phyloP scores from a whole-genome alignment of 306 rosid genomes.

The Morella rubra region DNA sequence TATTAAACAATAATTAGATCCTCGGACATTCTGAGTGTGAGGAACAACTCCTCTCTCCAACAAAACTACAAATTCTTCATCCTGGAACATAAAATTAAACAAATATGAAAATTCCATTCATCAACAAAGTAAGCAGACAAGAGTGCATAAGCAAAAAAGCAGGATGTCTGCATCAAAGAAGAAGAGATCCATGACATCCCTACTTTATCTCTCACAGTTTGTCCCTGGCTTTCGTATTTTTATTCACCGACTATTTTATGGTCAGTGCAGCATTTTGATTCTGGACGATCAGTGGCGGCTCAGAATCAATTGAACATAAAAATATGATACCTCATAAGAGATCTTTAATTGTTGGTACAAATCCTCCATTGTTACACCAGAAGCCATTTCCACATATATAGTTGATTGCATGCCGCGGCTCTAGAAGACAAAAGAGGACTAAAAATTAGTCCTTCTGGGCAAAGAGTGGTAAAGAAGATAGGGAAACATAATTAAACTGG shows the following conservation, averaged over 20 bases:
- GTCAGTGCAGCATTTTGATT: no score
- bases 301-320: constrained; percentile 17
- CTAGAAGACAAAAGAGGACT: constrained; percentile 38
- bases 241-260: no score
- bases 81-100: constrained; percentile 43
- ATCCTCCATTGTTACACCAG: constrained; percentile 67
- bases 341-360: constrained; percentile 62
- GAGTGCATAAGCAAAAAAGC: constrained; percentile 10
- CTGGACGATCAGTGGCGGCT: no score
- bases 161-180: constrained; percentile 10
- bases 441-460: constrained; percentile 10
- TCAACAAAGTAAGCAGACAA: constrained; percentile 9
- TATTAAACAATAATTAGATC: constrained; percentile 76
- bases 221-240: no score
- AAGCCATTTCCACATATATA: constrained; percentile 86
- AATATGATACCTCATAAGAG: constrained; percentile 59
- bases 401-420: constrained; percentile 97
- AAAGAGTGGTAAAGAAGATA: constrained; percentile 14
- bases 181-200: not conserved
- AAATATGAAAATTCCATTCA: constrained; percentile 12
- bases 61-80: constrained; percentile 71
- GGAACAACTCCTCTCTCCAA: constrained; percentile 75
- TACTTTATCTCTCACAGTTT: not conserved
- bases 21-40: constrained; percentile 76
- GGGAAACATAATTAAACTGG: constrained; percentile 2